phyloP scores from a whole-genome alignment of 139 green algal species.

The Chlorella sp. region DNA sequence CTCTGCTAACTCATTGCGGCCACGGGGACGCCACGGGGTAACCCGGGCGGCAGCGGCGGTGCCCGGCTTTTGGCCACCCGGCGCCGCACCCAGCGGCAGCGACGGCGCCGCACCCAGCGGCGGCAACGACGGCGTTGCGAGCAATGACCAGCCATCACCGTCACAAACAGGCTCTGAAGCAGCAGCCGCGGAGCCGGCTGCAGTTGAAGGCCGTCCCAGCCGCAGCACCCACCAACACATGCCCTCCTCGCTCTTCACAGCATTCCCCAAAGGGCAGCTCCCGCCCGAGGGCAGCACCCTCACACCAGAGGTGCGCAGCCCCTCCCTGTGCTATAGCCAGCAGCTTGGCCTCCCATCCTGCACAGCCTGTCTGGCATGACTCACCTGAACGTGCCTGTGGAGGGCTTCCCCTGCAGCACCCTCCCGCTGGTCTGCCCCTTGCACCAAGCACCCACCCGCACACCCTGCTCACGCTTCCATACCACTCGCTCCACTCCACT shows the following conservation, averaged over 20 bases:
- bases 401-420: too few relatives aligned
- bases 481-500: too few relatives aligned
- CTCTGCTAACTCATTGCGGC: too few relatives aligned
- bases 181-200: neutral
- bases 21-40: neutral
- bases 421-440: too few relatives aligned
- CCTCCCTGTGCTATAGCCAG: too few relatives aligned
- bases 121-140: neutral
- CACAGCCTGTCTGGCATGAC: neutral
- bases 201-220: neutral
- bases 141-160: neutral
- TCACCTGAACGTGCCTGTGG: too few relatives aligned
- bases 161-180: neutral
- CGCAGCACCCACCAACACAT: neutral
- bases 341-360: too few relatives aligned
- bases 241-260: neutral
- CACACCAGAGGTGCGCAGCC: conserved; percentile 1
- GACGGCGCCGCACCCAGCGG: neutral
- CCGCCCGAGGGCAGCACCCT: conserved; percentile 22
- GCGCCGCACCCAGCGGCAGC: neutral
- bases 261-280: conserved; percentile 11
- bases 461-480: too few relatives aligned
- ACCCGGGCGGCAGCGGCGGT: neutral
- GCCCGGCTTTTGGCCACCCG: neutral
- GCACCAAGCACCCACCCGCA: neutral